phyloP scores from a whole-genome alignment of 768 basidiomycete species.

The Boletus rubescentipes region DNA sequence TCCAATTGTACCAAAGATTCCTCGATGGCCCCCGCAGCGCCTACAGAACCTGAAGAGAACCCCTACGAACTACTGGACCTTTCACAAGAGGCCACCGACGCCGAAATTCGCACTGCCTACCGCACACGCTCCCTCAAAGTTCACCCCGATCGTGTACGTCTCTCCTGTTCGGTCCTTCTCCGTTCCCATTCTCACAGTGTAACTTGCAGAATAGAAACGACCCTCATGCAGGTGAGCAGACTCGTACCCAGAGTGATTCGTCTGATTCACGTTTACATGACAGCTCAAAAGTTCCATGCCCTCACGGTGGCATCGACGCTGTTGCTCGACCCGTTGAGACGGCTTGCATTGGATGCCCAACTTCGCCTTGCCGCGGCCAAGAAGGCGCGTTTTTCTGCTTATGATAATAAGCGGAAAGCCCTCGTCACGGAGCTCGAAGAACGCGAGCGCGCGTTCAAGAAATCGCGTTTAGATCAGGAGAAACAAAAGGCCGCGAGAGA shows the following conservation, averaged over 20 bases:
- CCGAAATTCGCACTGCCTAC: conserved; percentile 79
- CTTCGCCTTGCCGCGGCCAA: conserved; percentile 68
- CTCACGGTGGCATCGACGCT: conserved; percentile 80
- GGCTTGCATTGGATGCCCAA: conserved; percentile 78
- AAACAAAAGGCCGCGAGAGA: conserved; percentile 53
- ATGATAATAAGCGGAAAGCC: conserved; percentile 70
- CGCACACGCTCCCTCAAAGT: conserved; percentile 79
- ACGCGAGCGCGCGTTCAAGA: conserved; percentile 75
- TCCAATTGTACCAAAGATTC: background rate
- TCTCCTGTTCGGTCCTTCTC: conserved; percentile 8
- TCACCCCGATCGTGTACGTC: conserved; percentile 79
- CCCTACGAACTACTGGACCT: conserved; percentile 74
- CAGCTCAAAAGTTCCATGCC: conserved; percentile 80
- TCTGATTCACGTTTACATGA: background rate
- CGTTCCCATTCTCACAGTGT: conserved; percentile 12
- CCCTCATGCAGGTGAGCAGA: conserved; percentile 62
- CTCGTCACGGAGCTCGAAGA: conserved; percentile 79
- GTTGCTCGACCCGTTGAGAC: conserved; percentile 75
- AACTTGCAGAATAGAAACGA: conserved; percentile 68
- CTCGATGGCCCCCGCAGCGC: conserved; percentile 22
- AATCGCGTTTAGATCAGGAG: conserved; percentile 59
- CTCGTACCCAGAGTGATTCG: background rate
- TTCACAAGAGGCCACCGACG: conserved; percentile 63
- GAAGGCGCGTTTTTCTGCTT: conserved; percentile 65
- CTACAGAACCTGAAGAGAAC: conserved; percentile 57